Evolutionary conservation across 352 stramenopile genomes (phyloP), one percentile per base, ranked within the genome.

Genomic region (Phytophthora niederhauseri): DNA sequence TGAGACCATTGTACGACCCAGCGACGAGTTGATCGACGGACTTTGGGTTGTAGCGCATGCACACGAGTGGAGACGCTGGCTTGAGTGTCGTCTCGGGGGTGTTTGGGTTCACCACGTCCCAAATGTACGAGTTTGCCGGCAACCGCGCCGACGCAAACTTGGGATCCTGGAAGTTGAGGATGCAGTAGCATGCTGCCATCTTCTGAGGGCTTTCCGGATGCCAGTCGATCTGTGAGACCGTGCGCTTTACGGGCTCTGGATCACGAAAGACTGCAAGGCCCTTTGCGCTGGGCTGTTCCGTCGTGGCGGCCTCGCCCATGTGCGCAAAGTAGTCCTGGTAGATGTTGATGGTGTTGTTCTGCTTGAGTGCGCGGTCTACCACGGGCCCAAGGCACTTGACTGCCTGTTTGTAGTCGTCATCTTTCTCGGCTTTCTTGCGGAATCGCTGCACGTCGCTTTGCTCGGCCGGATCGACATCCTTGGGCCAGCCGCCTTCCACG

Each of bases 271-370:
- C 96, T 4, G 97, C 97, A 31, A 99, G 81, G 4, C 97, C 96
- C 75, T 99, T 99, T 57, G 97, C 97, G 60, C 86, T 98, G 9
- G 97, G 97, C 70, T 98, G 97, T 70, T 99, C 95, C 8, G 90
- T 98, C 43, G 90, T 98, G 58, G 97, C 91, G 64, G 87, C 76
- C 68, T 98, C 90, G 34, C 91, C 88, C 77, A 98, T 89, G 73
- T 97, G 80, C 55, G 91, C 84, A 77, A 98, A 98, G 76, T 98
- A 98, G 71, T 98, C 92, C 74, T 99, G 91, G 72, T 99, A 99
- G 56, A 99, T 98, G 80, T 99, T 97, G 57, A 99, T 98, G 8
- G 97, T 99, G 78, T 99, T 99, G 78, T 99, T 99, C 74, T 99
- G 97, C 75, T 98, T 98, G 82, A 99, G 96, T 57, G 93, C 97